A percentile compares a stretch with the other conserved stretches of the same genome.
Conservation (phyloP, 2,329 filamentous ascomycete species). For the Exserohilum turcica region DNA sequence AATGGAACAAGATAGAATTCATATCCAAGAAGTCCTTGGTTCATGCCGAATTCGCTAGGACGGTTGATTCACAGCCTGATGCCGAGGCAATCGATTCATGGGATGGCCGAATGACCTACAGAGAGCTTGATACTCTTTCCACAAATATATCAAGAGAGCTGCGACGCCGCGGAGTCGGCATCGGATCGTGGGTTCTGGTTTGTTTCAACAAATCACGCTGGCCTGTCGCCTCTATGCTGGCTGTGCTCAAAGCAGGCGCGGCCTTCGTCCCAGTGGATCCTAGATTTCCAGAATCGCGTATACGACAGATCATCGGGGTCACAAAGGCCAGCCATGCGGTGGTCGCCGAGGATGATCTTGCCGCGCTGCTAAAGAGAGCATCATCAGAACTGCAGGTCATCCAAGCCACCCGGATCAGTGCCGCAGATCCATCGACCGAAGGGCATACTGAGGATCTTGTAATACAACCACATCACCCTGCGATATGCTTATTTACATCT, state of each 20-base stretch:
- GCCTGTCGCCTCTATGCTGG: background rate
- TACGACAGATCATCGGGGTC: background rate
- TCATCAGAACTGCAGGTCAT: background rate
- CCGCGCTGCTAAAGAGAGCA: background rate
- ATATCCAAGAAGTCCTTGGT: background rate
- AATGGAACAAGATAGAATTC: background rate
- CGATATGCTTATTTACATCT: background rate
- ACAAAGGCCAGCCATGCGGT: background rate
- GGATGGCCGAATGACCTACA: background rate
- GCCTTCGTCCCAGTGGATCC: background rate
- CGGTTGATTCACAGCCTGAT: too few species aligned
- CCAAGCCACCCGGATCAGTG: background rate
- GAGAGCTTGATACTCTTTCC: background rate
- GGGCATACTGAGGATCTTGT: background rate
- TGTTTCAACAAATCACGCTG: background rate
- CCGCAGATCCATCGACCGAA: background rate
- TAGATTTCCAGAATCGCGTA: background rate
- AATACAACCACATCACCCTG: background rate
- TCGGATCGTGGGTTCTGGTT: background rate
- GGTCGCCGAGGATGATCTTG: background rate
- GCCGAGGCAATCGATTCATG: background rate
- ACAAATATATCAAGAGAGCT: background rate
- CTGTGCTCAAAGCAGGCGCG: background rate
- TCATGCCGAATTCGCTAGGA: background rate
- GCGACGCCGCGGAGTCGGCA: background rate